Base-by-base conservation (phyloP, 2,329 filamentous ascomycete species). In the Fusarium haematococcum region DNA sequence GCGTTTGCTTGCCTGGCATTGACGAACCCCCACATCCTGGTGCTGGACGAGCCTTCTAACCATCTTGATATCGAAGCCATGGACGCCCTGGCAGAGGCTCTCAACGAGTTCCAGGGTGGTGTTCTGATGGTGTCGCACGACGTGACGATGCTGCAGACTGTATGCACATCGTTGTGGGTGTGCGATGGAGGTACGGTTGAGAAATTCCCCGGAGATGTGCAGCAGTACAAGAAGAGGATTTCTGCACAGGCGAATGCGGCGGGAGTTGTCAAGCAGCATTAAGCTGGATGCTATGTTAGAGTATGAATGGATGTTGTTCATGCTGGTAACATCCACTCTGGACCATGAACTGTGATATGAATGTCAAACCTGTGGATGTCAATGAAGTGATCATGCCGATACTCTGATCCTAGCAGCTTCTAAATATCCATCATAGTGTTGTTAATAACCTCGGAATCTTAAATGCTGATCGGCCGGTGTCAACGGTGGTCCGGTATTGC, bases 81-180 rank as follows among this genome's bases (percentile, higher is more conserved):
- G 97, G 97, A 99, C 83, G 96, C 97, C 13, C 87, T 99, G 62
- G 92, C 94, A 6, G 91, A 93, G 33, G 97, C 97, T 18, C 87
- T 99, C 77, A 89, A 91, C 77, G 90, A 92, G 74, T 99, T 98
- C 86, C 90, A 97, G 85, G 97, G 97, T 71, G 97, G 97, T 82
- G 95, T 99, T 65, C 87, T 99, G 79, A 98, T 99, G 95, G 97
- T 99, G 67, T 97, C 94, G 80, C 97, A 99, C 93, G 97, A 99
- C 82, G 97, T 99, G 63, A 98, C 97, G 1, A 98, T 99, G 95
- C 84, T 99, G 83, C 95, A 98, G 87, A 97, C 94, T 63, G 97
- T 99, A 41, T 99, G 97, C 84, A 97, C 88, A 60, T 97, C 92
- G 81, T 85, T 99, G 80, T 99, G 97, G 97, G 96, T 99, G 73